These are phyloP conservation scores for Penicillium aurantiogriseum DNA, from an alignment of 2,329 filamentous ascomycete genomes.

Conservation along the genomic window DNA sequence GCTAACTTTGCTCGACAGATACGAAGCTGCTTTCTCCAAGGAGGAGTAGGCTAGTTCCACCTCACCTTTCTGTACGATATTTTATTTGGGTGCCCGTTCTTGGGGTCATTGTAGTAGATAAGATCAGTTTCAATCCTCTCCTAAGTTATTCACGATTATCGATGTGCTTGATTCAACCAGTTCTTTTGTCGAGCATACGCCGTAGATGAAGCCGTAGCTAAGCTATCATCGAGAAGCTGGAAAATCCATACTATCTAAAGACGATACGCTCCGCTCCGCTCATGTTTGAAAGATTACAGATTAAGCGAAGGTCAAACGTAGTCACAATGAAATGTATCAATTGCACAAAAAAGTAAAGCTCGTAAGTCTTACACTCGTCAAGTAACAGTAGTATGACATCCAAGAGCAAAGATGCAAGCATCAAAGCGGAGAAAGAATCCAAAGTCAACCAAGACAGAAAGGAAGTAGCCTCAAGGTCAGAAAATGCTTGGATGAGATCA, in stretches of 20 bases:
- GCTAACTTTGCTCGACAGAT: conserved; percentile 28
- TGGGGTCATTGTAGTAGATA: conserved; percentile 10
- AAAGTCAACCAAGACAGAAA: conserved; percentile 7
- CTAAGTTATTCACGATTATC: conserved; percentile 1
- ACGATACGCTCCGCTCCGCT: neutral
- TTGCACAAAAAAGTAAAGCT: conserved; percentile 3
- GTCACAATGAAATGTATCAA: neutral
- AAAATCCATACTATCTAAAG: neutral
- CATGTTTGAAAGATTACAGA: neutral
- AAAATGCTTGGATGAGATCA: conserved; percentile 4
- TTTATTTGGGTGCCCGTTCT: neutral
- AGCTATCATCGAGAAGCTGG: neutral
- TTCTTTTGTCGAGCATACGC: neutral
- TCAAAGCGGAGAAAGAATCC: conserved; percentile 1
- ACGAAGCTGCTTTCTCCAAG: conserved; percentile 40
- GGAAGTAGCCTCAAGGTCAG: neutral
- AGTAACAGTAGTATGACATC: conserved; percentile 8
- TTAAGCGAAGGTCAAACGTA: neutral
- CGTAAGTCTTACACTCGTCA: conserved; percentile 11
- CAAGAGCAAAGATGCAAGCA: conserved; percentile 9
- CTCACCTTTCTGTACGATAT: conserved; percentile 10
- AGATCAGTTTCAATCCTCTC: neutral
- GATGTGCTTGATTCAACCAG: neutral
- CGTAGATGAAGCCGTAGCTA: neutral
- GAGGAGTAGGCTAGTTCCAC: conserved; percentile 7